Base-by-base conservation (phyloP, 2,329 filamentous ascomycete species). In the Alternaria postmessia region DNA sequence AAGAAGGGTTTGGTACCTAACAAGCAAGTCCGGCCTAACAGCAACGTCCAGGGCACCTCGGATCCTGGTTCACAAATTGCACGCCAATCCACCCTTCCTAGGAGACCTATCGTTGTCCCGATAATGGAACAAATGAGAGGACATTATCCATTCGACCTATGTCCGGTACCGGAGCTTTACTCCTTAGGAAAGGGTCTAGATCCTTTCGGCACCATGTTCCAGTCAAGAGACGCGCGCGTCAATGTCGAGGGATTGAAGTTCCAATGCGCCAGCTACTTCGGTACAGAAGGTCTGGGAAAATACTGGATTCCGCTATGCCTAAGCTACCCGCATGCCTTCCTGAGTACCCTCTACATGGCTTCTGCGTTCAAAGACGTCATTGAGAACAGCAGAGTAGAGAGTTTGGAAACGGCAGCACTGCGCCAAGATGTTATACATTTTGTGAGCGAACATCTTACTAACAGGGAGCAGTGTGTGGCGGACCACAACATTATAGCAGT, bases 401-500 rank as follows among this genome's bases (percentile, higher is more conserved):
- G 74, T 51, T 44, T 76, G 3, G 66, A 71, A 41, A 77, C 75
- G 5, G 51, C 69, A 6, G 68, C 68, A 5, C 66, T 79, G 16
- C 72, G 73, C 11, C 72, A 71, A 34, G 77, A 80, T 46, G 65
- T 78, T n/a, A 75, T 78, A 1, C 69, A 75, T 46, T 61, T 77
- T 7, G 71, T 79, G 8, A 54, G 64, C 22, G 65, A 64, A 12
- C 71, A 74, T 16, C 57, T 78, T 16, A 32, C 68, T 0, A 59
- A 78, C 47, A 62, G 67, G 2, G 54, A 60, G 3, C 53, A 65
- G 12, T 51, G 66, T 14, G 63, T 74, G 1, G 70, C 73, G 16
- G 78, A 80, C 49, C 67, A 62, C 51, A 79, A 77, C 39, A 70
- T 80, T 49, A 75, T 78, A 24, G 70, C 76, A 1, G 56, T 78